Evolutionary conservation across 176 grass and related monocot species (phyloP), one percentile per base, ranked within the genome.

Genomic region (Aegilops bicornis): DNA sequence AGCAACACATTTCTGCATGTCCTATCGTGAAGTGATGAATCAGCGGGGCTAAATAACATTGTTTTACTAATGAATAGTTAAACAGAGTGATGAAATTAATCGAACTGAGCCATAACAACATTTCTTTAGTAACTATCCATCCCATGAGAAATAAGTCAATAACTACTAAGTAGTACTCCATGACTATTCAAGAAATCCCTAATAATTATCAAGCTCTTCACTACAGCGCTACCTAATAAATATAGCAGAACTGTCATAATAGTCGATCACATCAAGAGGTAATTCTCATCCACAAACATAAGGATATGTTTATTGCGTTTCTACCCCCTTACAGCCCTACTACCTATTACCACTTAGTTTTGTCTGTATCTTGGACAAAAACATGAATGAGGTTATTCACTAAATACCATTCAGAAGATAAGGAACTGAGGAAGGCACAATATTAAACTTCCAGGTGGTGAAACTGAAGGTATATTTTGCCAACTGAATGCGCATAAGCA

Each of bases 21-120:
- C 8, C 36, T 80, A 87, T 72, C 20, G 80, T 79, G 45, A 24
- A n/a, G 54, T 43, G 61, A 29, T 76, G 24, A 72, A 76, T 89
- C 27, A 75, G 3, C 25, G 13, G 10, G 15, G 10, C 5, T 65
- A 45, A 36, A 12, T 0, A 27, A 23, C 8, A 39, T 16, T 48
- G 15, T 77, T 76, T 33, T 47, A 68, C 29, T 22, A 77, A 63
- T 4, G 4, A 80, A 61, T 60, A 16, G 27, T 77, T 42, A 75
- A 29, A 16, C 1, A 15, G n/a, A 23, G 16, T 10, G 0, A 39
- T 31, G 6, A 23, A 35, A 80, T 58, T 78, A 83, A 74, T 0
- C 3, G n/a, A 40, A 79, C 39, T 30, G 20, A 60, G 22, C 2
- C 5, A 33, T 66, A 30, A 35, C 6, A 68, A 23, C 29, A 7